Evolutionary conservation across 2,329 filamentous ascomycete genomes (phyloP).

Genomic region (Aspergillus sp.): DNA sequence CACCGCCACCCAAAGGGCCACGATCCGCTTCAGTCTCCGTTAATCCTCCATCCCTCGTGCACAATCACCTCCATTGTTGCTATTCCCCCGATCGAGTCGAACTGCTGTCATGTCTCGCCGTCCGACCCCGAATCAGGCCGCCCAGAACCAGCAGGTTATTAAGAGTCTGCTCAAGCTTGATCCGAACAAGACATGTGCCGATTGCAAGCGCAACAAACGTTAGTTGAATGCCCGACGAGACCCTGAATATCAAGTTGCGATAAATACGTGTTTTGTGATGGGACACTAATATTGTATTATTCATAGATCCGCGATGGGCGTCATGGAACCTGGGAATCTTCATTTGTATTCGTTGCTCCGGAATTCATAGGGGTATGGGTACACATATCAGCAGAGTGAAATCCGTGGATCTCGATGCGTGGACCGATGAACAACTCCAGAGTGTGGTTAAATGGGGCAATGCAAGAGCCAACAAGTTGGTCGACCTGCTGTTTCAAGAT

Average conservation of each 20-base stretch:
- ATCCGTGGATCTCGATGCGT: constrained; percentile 93
- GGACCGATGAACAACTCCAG: constrained; percentile 96
- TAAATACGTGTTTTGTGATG: background rate
- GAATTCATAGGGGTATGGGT: constrained; percentile 97
- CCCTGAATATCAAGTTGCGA: background rate
- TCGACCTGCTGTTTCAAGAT: constrained; percentile 8
- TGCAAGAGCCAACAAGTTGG: constrained; percentile 82
- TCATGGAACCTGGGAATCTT: constrained; percentile 98
- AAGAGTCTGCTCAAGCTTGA: constrained; percentile 94
- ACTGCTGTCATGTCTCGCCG: constrained; percentile 32
- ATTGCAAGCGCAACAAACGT: constrained; percentile 99
- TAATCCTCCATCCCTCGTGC: constrained; percentile 14
- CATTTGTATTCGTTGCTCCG: constrained; percentile 95
- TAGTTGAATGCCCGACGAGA: constrained; percentile 30
- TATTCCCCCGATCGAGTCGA: background rate
- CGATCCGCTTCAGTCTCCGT: constrained; percentile 24
- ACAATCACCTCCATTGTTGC: background rate
- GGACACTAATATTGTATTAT: constrained; percentile 11
- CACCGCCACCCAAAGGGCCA: constrained; percentile 2
- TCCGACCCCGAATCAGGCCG: constrained; percentile 75
- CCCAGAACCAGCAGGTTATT: constrained; percentile 87
- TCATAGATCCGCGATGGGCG: constrained; percentile 88
- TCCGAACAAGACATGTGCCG: constrained; percentile 90
- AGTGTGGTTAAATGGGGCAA: constrained; percentile 96
- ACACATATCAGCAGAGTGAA: constrained; percentile 98